These are phyloP conservation scores for Lentinula raphanica DNA, from an alignment of 768 basidiomycete genomes.

Conservation along the genomic window DNA sequence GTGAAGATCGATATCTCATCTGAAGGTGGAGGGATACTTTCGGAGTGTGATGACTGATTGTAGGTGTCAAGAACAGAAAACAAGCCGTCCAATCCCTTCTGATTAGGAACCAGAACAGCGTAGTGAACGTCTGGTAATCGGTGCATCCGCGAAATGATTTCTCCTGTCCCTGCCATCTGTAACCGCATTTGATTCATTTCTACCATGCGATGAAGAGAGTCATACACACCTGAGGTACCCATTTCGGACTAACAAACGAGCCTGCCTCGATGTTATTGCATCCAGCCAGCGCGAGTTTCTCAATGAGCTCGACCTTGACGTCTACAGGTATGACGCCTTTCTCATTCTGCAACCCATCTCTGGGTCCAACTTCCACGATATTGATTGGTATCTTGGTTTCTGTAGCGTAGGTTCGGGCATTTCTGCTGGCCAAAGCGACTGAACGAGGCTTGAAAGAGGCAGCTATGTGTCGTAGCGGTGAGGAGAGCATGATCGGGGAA, in stretches of 20 bases:
- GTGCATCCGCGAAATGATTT: slow-evolving; percentile 59
- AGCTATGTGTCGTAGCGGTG: neutral
- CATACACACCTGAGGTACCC: slow-evolving; percentile 78
- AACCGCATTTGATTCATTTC: neutral
- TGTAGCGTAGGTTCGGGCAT: slow-evolving; percentile 19
- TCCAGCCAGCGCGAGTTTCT: slow-evolving; percentile 66
- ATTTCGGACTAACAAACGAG: slow-evolving; percentile 89
- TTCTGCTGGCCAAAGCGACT: neutral
- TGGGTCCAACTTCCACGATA: slow-evolving; percentile 86
- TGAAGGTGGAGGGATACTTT: slow-evolving; percentile 43
- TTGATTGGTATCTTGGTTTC: slow-evolving; percentile 37
- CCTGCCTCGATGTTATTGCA: slow-evolving; percentile 72
- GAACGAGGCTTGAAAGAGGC: neutral
- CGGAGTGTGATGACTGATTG: slow-evolving; percentile 20
- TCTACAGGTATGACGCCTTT: slow-evolving; percentile 64
- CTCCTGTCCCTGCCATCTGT: slow-evolving; percentile 84
- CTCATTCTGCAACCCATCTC: slow-evolving; percentile 93
- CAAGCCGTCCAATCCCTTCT: slow-evolving; percentile 69
- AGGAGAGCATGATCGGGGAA: neutral
- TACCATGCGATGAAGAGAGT: neutral
- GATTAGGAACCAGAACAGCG: slow-evolving; percentile 78
- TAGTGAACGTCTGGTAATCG: slow-evolving; percentile 54
- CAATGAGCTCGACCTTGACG: slow-evolving; percentile 76
- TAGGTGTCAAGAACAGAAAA: slow-evolving; percentile 44
- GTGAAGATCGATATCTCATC: slow-evolving; percentile 89